A percentile compares a stretch with the other conserved stretches of the same genome.
phyloP scores from a whole-genome alignment of 495 filamentous ascomycete genomes.

The Penicillium antarcticum region DNA sequence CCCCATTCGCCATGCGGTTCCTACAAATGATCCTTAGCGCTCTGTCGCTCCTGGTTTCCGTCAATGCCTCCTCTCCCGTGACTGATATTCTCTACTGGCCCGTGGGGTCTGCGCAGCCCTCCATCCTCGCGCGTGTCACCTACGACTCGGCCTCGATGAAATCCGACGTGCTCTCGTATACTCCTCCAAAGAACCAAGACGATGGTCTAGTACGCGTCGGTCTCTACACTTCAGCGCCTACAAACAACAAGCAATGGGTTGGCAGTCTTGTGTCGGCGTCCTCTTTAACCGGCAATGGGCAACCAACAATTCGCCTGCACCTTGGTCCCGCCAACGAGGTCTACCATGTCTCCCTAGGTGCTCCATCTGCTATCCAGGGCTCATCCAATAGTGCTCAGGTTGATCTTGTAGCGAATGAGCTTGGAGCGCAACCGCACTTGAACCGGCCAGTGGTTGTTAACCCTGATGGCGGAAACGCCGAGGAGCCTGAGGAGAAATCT shows the following conservation, averaged over 20 bases:
- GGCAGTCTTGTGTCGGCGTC: slow-evolving; percentile 35
- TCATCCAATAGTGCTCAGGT: slow-evolving; percentile 14
- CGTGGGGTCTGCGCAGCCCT: slow-evolving; percentile 30
- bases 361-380: slow-evolving; percentile 3
- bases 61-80: slow-evolving; percentile 18
- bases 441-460: slow-evolving; percentile 41
- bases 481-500: slow-evolving; percentile 38
- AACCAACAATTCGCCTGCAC: slow-evolving; percentile 35
- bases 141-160: slow-evolving; percentile 33
- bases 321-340: slow-evolving; percentile 31
- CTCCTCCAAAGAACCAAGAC: slow-evolving; percentile 19
- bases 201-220: slow-evolving; percentile 36
- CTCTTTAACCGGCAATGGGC: slow-evolving; percentile 19
- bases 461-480: slow-evolving; percentile 35
- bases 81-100: slow-evolving; percentile 44
- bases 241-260: slow-evolving; percentile 37
- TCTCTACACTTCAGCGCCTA: slow-evolving; percentile 26
- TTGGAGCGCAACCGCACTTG: slow-evolving; percentile 35
- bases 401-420: slow-evolving; percentile 24
- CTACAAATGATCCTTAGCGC: slow-evolving; percentile 16
- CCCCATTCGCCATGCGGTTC: slow-evolving; percentile 20
- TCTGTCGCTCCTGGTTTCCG: slow-evolving; percentile 13
- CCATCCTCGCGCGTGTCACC: slow-evolving; percentile 37
- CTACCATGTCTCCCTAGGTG: slow-evolving; percentile 34
- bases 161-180: slow-evolving; percentile 34